Evolutionary conservation across 1,139 yeast genomes (phyloP), one percentile per base, ranked within the genome.

Genomic region (Kluyveromyces sp.): DNA sequence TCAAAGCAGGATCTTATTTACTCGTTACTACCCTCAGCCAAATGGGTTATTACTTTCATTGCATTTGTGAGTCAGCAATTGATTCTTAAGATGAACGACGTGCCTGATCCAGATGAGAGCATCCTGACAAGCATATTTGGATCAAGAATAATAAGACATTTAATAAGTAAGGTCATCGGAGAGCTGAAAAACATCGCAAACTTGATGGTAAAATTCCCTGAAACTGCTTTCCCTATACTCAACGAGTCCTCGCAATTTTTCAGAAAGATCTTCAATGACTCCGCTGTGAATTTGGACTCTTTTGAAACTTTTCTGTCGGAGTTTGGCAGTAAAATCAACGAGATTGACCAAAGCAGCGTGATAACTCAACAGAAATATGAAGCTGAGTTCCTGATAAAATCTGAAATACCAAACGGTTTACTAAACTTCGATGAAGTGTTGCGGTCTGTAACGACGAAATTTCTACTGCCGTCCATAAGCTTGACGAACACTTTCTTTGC

Each of bases 1-100:
- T 60, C 65, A 1, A 61, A 61, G 42, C 66, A 61, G 44, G 66
- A 61, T 46, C 45, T 61, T 38, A 55, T 61, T 2, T 58, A 61
- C 42, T 61, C 66, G 2, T 44, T 61, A 25, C 55, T 60, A 11
- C 66, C 66, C 1, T 54, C 61, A 12, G 63, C 62, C 2, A 60
- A 58, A 45, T 61, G 66, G 66, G 57, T 61, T 40, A 61, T 59
- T 9, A 58, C 57, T 40, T 59, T 59, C 40, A 52, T 60, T 11
- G 57, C 63, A 11, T 61, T 50, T 39, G 43, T 61, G 22, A 53
- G 59, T 13, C 66, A 61, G 44, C 61, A 60, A 36, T 53, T 60
- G 19, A 45, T 61, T 16, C 45, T 59, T 4, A 42, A 59, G 18
- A 51, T 59, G 2, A 61, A 61, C 37, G 47, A 53, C 16, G 55